Percentiles rank a stretch among this genome's conserved stretches.
These are phyloP conservation scores for Aureococcus anophagefferens DNA, from an alignment of 108 stramenopile species.

Conservation along the genomic window DNA sequence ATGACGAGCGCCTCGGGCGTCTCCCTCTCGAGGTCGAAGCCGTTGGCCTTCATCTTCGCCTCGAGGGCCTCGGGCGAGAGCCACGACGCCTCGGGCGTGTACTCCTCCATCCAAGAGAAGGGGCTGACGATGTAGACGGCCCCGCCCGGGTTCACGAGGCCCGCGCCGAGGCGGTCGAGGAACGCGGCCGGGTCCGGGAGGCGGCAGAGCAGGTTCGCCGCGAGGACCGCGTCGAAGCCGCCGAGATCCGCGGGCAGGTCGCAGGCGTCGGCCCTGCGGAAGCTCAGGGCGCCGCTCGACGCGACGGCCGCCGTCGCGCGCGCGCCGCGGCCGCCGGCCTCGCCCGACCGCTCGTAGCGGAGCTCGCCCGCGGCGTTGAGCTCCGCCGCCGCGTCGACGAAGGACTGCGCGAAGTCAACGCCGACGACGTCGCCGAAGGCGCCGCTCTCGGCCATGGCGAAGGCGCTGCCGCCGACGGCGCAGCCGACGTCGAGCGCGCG, in stretches of 20 bases:
- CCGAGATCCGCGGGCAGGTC: conserved; percentile 35
- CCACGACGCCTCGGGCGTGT: conserved; percentile 73
- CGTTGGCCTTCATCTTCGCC: conserved; percentile 59
- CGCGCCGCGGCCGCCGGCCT: conserved; percentile 59
- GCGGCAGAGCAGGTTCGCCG: conserved; percentile 78
- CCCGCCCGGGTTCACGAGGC: conserved; percentile 73
- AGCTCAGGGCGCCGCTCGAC: conserved; percentile 47
- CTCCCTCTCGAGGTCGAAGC: conserved; percentile 73
- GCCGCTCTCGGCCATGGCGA: conserved; percentile 66
- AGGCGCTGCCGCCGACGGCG: conserved; percentile 77
- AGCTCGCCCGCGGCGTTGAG: conserved; percentile 49
- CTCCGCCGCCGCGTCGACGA: conserved; percentile 68
- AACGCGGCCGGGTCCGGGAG: conserved; percentile 75
- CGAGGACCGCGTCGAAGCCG: conserved; percentile 78
- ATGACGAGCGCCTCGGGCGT: conserved; percentile 77
- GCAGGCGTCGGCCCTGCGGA: conserved; percentile 81
- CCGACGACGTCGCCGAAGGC: conserved; percentile 82
- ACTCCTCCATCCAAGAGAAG: conserved; percentile 80
- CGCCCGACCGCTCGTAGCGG: conserved; percentile 61
- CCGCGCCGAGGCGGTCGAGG: conserved; percentile 34
- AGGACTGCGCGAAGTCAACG: conserved; percentile 70
- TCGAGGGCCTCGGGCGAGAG: conserved; percentile 66
- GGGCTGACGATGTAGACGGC: conserved; percentile 78
- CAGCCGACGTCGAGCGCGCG: conserved; percentile 73
- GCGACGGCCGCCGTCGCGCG: conserved; percentile 14